Evolutionary conservation across 2,329 filamentous ascomycete species (phyloP).

Genomic region (Blastomyces parvus): DNA sequence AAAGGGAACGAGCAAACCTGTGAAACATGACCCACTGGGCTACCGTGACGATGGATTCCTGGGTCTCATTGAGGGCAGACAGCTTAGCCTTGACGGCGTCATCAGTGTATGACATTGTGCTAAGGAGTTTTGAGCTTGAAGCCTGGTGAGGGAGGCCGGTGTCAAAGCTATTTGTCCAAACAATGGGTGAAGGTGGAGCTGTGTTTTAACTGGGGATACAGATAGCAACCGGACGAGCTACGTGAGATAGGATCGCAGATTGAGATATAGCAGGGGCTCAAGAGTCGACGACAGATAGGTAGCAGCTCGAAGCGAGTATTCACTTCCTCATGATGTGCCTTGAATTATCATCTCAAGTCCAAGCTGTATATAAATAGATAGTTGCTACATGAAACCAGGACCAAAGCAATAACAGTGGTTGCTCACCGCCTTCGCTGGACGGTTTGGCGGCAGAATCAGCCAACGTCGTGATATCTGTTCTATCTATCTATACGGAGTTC

Average conservation of each 20-base stretch:
- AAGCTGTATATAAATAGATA: not conserved
- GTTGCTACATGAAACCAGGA: not conserved
- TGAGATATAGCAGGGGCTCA: not conserved
- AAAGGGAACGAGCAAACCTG: conserved; percentile 49
- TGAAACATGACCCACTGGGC: conserved; percentile 99
- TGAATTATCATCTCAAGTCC: not conserved
- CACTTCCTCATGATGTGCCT: not conserved
- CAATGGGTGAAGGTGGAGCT: not conserved
- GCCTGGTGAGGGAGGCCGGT: not conserved
- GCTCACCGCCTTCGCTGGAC: no score
- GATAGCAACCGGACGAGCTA: not conserved
- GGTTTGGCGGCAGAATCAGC: conserved; percentile 2
- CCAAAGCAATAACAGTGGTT: not conserved
- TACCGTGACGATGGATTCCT: conserved; percentile 92
- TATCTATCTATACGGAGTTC: no score
- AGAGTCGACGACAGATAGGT: not conserved
- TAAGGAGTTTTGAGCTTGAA: not conserved
- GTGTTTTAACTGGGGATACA: not conserved
- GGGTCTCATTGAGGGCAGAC: conserved; percentile 89
- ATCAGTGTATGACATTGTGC: conserved; percentile 81
- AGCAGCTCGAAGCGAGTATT: not conserved
- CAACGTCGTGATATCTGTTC: not conserved
- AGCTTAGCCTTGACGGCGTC: conserved; percentile 93
- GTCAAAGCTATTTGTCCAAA: not conserved
- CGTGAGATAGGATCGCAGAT: not conserved